These are phyloP conservation scores for Mitragyna speciosa DNA, from an alignment of 257 asterid species.

Conservation along the genomic window DNA sequence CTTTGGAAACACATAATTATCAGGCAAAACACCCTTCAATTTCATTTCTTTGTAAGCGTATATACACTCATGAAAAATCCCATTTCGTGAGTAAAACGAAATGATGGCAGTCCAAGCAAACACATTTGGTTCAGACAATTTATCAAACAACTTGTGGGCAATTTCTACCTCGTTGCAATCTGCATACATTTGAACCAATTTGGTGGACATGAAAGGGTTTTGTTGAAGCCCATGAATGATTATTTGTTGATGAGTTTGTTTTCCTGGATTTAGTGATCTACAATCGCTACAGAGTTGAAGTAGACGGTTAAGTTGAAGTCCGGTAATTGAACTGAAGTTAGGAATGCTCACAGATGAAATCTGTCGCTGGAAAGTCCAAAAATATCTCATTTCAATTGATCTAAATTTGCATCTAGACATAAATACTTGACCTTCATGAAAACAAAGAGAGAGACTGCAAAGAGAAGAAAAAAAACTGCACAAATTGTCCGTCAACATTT, in stretches of 20 bases:
- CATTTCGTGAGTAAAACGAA: slow-evolving; percentile 33
- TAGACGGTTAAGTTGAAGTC: slow-evolving; percentile 24
- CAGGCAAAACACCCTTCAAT: slow-evolving; percentile 28
- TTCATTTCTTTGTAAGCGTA: slow-evolving; percentile 35
- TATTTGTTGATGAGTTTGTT: slow-evolving; percentile 38
- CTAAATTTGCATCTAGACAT: no score
- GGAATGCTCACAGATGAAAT: not conserved
- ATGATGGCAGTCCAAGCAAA: slow-evolving; percentile 40
- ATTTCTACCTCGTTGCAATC: slow-evolving; percentile 27
- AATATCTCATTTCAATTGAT: not conserved
- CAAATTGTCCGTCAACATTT: no score
- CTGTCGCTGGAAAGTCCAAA: not conserved
- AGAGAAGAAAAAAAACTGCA: no score
- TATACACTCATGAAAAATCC: slow-evolving; percentile 28
- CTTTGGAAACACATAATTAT: slow-evolving; percentile 38
- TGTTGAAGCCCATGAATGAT: slow-evolving; percentile 22
- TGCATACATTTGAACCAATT: slow-evolving; percentile 30
- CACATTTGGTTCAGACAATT: slow-evolving; percentile 40
- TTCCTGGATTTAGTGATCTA: slow-evolving; percentile 22
- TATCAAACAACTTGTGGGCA: slow-evolving; percentile 35
- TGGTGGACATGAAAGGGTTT: slow-evolving; percentile 28
- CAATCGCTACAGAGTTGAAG: slow-evolving; percentile 34
- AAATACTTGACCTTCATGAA: no score
- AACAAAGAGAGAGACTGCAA: no score
- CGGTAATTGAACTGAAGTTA: slow-evolving; percentile 4